These are phyloP conservation scores for Saturnispora besseyi DNA, from an alignment of 805 yeast species.

Conservation along the genomic window DNA sequence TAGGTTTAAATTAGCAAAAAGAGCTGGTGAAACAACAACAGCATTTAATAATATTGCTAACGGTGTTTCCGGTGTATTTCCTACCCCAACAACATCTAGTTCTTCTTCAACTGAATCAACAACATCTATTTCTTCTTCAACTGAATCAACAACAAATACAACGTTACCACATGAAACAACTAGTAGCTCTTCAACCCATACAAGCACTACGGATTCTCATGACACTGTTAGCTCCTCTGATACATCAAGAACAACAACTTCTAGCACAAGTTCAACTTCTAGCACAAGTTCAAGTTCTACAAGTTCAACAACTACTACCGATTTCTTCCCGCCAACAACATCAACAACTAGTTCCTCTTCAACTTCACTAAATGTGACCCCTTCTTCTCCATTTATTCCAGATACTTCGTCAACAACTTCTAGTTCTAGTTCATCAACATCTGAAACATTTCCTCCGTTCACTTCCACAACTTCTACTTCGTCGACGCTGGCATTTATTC, in stretches of 20 bases:
- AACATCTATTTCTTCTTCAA: slow-evolving; percentile 8
- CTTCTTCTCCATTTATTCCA: not conserved
- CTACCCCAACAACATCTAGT: slow-evolving; percentile 12
- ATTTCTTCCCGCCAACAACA: slow-evolving; percentile 5
- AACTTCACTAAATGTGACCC: too few relatives aligned
- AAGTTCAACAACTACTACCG: not conserved
- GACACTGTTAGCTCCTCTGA: slow-evolving; percentile 1
- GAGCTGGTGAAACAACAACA: slow-evolving; percentile 12
- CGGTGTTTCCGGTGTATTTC: not conserved
- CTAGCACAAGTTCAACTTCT: too few relatives aligned
- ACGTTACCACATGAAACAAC: too few relatives aligned
- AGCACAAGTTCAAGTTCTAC: too few relatives aligned
- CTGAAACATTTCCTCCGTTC: not conserved
- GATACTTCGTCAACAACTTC: slow-evolving; percentile 1
- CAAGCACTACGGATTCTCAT: not conserved
- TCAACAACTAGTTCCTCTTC: slow-evolving; percentile 6
- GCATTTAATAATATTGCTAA: not conserved
- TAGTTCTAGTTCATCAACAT: not conserved
- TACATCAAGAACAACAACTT: slow-evolving; percentile 3
- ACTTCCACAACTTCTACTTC: slow-evolving; percentile 1
- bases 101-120: not conserved
- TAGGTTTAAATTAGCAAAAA: slow-evolving; percentile 19
- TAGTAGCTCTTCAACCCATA: too few relatives aligned
- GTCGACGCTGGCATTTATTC: slow-evolving; percentile 3
- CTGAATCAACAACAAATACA: not conserved